phyloP scores from a whole-genome alignment of 225 moss, liverwort and hornwort genomes.

The Rhytidiadelphus loreus region DNA sequence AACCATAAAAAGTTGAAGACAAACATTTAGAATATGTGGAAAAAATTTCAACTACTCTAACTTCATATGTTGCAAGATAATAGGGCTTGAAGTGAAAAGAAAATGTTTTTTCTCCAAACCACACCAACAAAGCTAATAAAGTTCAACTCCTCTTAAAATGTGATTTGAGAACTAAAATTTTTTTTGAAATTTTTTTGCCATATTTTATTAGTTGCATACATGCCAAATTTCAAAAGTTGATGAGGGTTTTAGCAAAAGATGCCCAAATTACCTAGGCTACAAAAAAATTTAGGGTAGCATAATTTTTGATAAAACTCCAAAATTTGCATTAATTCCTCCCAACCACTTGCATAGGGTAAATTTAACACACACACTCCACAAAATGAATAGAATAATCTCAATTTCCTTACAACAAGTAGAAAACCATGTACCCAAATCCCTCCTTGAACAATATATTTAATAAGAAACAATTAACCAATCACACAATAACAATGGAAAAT shows the following conservation, averaged over 20 bases:
- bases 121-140: accelerated
- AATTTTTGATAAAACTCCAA: not conserved
- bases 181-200: too few species aligned
- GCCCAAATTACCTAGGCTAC: accelerated
- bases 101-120: not conserved
- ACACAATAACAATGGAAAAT: not conserved
- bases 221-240: too few species aligned
- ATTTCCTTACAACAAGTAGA: not conserved
- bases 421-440: accelerated
- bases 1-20: accelerated
- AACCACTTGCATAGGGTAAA: not conserved
- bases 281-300: accelerated
- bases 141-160: not conserved
- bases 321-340: not conserved
- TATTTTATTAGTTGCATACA: too few species aligned
- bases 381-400: not conserved
- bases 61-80: not conserved
- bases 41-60: not conserved
- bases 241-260: too few species aligned
- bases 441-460: not conserved
- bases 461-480: not conserved
- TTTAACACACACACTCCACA: accelerated
- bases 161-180: too few species aligned
- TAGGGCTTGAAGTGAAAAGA: not conserved
- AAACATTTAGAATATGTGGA: not conserved